Percentiles rank a stretch among this genome's conserved stretches.
Evolutionary conservation across 2,329 filamentous ascomycete genomes (phyloP).

Genomic region (Fusarium miscanthi): DNA sequence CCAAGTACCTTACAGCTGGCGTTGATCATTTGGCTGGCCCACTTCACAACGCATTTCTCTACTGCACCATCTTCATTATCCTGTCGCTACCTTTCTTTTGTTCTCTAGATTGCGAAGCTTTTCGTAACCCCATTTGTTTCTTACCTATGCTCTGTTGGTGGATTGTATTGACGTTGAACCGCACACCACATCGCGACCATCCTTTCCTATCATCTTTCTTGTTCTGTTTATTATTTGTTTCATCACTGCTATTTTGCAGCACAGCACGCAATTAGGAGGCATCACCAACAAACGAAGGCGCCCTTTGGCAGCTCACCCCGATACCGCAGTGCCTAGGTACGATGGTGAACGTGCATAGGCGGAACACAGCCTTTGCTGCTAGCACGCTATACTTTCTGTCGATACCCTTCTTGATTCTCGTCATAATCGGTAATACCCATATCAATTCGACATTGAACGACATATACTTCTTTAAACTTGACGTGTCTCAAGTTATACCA

Average conservation of each 20-base stretch:
- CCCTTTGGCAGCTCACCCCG: constrained; percentile 11
- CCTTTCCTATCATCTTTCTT: not conserved
- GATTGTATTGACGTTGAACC: constrained; percentile 19
- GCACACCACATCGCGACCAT: not conserved
- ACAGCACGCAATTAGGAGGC: constrained; percentile 1
- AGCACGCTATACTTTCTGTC: constrained; percentile 78
- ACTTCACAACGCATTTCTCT: constrained; percentile 21
- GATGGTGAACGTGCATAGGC: constrained; percentile 52
- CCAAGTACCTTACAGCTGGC: constrained; percentile 3
- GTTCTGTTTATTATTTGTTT: constrained; percentile 10
- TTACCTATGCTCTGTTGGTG: constrained; percentile 8
- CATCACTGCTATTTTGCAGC: not conserved
- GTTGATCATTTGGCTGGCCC: constrained; percentile 26
- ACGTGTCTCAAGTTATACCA: constrained; percentile 85
- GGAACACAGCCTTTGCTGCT: constrained; percentile 72
- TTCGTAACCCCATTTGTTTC: constrained; percentile 16
- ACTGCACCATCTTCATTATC: not conserved
- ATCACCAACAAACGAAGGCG: constrained; percentile 24
- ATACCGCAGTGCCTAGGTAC: not conserved
- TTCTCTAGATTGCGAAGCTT: constrained; percentile 13
- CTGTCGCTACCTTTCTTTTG: constrained; percentile 22
- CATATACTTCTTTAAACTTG: constrained; percentile 87
- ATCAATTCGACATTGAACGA: constrained; percentile 70
- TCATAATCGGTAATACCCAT: constrained; percentile 79
- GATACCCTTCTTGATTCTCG: constrained; percentile 82